Base-by-base conservation (phyloP, 805 yeast species). In the Teunomyces kruisii region DNA sequence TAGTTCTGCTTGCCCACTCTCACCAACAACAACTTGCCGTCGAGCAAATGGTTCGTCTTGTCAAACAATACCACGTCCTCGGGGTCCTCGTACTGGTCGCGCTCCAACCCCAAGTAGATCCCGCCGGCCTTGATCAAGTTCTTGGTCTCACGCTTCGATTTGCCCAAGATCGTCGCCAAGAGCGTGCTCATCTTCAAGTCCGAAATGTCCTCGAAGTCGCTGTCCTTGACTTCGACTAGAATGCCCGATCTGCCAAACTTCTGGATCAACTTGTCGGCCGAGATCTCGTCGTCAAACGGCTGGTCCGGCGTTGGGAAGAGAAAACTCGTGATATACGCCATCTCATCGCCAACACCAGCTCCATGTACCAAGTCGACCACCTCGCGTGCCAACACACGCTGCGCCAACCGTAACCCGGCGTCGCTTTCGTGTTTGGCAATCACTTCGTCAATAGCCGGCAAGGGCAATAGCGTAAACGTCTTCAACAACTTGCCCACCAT, bases 281-380 rank as follows among this genome's bases (percentile, higher is more conserved):
- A 58, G 17, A 74, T 56, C n/a, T 64, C 64, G 40, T 77, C 79
- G 43, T 70, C 62, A 51, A 68, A 75, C 7, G 78, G 77, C 45
- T 67, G 74, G 45, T 74, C 77, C 3, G 80, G 79, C 2, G 76
- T 67, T 7, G 84, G 84, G 62, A 82, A 90, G 32, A 90, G 59
- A 43, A 86, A 76, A 5, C 83, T 76, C 12, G 96, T 83, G 12
- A 88, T 76, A 16, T 76, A 68, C 15, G 80, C 79, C 53, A 94
- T 87, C 31, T 80, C 78, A 19, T 76, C 72, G 3, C 96, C 91
- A 8, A 76, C 75, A 3, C 90, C 92, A 7, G 72, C 74, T 0
- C 98, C 98, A 64, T 91, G 97, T 33, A 94, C 75, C 56, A 94
- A 72, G 56, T 89, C 96, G 6, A 92, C 86, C 39, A 91, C 86